Conservation (phyloP, 2,329 filamentous ascomycete genomes). For the Metarhizium album region DNA sequence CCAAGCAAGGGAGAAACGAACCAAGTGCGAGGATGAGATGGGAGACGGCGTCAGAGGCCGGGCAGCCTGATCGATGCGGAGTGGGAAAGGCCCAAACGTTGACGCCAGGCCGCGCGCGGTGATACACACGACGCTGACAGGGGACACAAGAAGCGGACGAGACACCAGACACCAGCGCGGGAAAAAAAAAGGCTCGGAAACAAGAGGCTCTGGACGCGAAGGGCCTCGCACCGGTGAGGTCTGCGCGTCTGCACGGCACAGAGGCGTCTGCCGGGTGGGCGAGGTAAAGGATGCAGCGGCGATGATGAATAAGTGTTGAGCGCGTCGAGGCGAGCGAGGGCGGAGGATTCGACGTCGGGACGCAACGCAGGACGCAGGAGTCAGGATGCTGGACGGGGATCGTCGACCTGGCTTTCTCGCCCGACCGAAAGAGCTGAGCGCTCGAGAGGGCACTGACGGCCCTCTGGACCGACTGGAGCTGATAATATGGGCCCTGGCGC, state of each 20-base stretch:
- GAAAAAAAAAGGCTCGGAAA: background rate
- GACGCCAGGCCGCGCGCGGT: slow-evolving; percentile 4
- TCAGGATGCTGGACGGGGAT: slow-evolving; percentile 7
- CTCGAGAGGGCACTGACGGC: no score
- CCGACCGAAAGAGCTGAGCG: background rate
- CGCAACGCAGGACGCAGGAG: slow-evolving; percentile 8
- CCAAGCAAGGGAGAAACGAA: background rate
- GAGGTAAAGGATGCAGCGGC: background rate
- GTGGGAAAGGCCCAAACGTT: slow-evolving; percentile 1
- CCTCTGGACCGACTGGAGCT: no score
- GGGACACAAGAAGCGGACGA: background rate
- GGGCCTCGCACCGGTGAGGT: background rate
- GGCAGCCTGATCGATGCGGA: background rate
- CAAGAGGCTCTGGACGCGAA: slow-evolving; percentile 5
- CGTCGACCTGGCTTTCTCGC: background rate
- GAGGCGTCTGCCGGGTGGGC: background rate
- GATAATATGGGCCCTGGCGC: background rate
- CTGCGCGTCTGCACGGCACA: background rate
- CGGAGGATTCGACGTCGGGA: slow-evolving; percentile 11
- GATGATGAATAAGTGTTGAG: background rate
- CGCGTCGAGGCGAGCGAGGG: slow-evolving; percentile 9
- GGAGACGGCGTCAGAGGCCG: background rate
- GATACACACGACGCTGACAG: slow-evolving; percentile 5
- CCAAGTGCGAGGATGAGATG: background rate
- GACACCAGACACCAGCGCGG: background rate